Evolutionary conservation across 495 filamentous ascomycete species (phyloP), one percentile per base, ranked within the genome.

Genomic region (Cladorrhinum samala): DNA sequence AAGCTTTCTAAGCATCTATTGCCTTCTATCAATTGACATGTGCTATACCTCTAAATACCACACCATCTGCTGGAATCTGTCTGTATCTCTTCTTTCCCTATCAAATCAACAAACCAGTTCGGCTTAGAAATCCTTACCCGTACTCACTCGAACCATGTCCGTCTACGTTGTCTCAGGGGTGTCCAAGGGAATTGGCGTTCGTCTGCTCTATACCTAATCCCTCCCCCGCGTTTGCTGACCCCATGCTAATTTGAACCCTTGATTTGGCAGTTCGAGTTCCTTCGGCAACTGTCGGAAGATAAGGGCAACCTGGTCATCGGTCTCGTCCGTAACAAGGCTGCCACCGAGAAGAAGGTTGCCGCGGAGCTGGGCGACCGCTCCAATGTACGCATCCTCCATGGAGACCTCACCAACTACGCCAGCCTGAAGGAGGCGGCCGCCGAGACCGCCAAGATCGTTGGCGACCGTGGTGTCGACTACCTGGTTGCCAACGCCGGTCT

Each of bases 401-500:
- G 71, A 19, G 77, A 83, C n/a, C 11, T 47, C 2, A 48, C 44
- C 16, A 43, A 54, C 21, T 54, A 54, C 51, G 36, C 46, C 14
- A 20, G 37, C 30, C 39, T 51, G 21, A 21, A 67, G 64, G 51
- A 49, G 9, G 72, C 74, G 0, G 71, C 60, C 2, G 42, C 42
- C 0, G 33, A 62, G 37, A 59, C 67, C 21, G 46, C 60, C 8
- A 58, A 52, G 3, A 62, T 80, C 17, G 65, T 62, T 11, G 72
- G 68, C 13, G 72, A 33, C 27, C 27, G 73, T 27, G 63, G 67
- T 5, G 64, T 81, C 1, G 79, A 82, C 58, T 70, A 76, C 36
- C 57, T 83, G 7, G 72, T 83, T 47, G 80, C 77, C 59, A 79
- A 80, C 50, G 77, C 74, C 0, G 78, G 48, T n/a, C 23, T 58